These are phyloP conservation scores for Ceraceosorus bombacis DNA, from an alignment of 1,284 basidiomycete genomes.

Conservation along the genomic window DNA sequence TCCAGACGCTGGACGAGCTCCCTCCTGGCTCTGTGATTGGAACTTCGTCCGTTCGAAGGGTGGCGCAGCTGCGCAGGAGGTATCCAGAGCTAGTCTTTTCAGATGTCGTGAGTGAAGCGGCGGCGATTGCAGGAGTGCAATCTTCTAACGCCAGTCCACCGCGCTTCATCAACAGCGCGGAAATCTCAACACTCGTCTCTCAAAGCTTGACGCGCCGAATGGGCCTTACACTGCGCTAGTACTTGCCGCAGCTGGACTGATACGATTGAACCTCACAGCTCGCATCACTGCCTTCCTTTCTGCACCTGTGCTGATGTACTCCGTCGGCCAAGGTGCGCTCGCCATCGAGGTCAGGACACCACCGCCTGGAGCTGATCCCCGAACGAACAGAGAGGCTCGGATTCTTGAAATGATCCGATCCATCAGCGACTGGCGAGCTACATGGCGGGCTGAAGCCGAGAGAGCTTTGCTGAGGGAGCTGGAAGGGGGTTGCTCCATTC, in stretches of 20 bases:
- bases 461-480: conserved; percentile 75
- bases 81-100: conserved; percentile 75
- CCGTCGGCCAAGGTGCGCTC: conserved; percentile 90
- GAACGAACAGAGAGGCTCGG: conserved; percentile 36
- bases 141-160: background rate
- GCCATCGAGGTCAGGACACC: conserved; percentile 72
- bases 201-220: conserved; percentile 78
- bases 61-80: conserved; percentile 77
- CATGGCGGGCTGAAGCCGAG: conserved; percentile 54
- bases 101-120: conserved; percentile 66
- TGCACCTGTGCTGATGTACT: conserved; percentile 70
- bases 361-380: conserved; percentile 21
- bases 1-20: conserved; percentile 64
- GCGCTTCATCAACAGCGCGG: conserved; percentile 34
- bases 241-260: conserved; percentile 85
- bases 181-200: conserved; percentile 63
- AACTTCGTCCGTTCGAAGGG: conserved; percentile 83
- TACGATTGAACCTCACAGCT: conserved; percentile 65
- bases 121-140: background rate
- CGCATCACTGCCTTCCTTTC: conserved; percentile 70
- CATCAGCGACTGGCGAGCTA: conserved; percentile 43
- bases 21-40: conserved; percentile 84
- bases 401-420: conserved; percentile 33
- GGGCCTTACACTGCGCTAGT: conserved; percentile 83
- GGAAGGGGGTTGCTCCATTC: conserved; percentile 94